phyloP scores from a whole-genome alignment of 495 filamentous ascomycete genomes.

The Aspergillus indologenus region DNA sequence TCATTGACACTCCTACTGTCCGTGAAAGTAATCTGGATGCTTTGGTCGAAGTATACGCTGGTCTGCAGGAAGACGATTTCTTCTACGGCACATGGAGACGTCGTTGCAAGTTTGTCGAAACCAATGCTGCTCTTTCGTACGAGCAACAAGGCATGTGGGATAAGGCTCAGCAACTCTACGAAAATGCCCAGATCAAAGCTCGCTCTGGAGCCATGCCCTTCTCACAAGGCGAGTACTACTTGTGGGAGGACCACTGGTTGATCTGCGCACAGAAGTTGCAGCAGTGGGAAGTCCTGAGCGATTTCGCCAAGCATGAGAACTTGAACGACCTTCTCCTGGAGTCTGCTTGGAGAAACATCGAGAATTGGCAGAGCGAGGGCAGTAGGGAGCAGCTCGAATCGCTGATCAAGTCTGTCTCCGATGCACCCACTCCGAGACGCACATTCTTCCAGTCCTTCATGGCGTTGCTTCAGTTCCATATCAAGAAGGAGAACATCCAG shows the following conservation, averaged over 20 bases:
- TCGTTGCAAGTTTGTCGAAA: constrained; percentile 91
- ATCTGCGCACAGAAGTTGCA: constrained; percentile 96
- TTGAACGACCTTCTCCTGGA: constrained; percentile 96
- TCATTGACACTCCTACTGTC: constrained; percentile 76
- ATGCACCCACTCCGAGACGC: constrained; percentile 89
- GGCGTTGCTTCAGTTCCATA: constrained; percentile 87
- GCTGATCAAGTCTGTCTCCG: constrained; percentile 92
- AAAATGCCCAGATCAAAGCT: constrained; percentile 94
- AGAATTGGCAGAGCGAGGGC: constrained; percentile 82
- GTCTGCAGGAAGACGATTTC: constrained; percentile 88
- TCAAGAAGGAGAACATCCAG: constrained; percentile 72
- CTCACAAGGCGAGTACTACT: constrained; percentile 94
- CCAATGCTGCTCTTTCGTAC: constrained; percentile 92
- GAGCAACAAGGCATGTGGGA: constrained; percentile 99
- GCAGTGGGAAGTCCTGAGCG: constrained; percentile 95
- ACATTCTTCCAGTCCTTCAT: constrained; percentile 98
- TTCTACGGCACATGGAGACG: constrained; percentile 98
- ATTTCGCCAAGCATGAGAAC: constrained; percentile 99
- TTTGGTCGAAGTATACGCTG: constrained; percentile 82
- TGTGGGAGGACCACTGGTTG: constrained; percentile 99
- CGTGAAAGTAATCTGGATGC: constrained; percentile 95
- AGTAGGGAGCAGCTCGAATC: constrained; percentile 85
- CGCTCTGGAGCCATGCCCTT: constrained; percentile 89
- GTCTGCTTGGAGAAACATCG: constrained; percentile 88
- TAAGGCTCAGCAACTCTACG: constrained; percentile 93